Conservation (phyloP, 1,284 basidiomycete species). For the Ceratobasidium theobromae region DNA sequence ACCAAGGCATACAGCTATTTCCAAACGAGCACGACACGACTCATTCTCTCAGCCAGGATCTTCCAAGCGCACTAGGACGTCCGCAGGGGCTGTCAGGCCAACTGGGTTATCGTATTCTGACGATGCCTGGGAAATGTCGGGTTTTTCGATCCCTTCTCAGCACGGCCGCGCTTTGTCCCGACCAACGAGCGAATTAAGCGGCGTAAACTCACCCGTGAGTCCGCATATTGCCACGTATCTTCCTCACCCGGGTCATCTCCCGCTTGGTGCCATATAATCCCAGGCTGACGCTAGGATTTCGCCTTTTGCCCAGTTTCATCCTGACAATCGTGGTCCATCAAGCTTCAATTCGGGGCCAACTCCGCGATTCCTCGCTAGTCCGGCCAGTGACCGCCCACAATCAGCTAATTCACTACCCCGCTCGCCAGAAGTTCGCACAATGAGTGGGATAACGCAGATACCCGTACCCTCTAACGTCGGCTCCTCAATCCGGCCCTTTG, state of each 20-base stretch:
- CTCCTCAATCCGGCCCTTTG: constrained; percentile 12
- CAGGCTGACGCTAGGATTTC: constrained; percentile 12
- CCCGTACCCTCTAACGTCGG: not conserved
- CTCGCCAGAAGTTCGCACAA: constrained; percentile 19
- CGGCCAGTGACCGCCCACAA: constrained; percentile 27
- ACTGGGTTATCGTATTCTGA: constrained; percentile 6
- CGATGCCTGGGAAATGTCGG: constrained; percentile 29
- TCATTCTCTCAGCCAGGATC: constrained; percentile 12
- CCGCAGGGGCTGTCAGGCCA: constrained; percentile 6
- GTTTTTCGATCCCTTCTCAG: constrained; percentile 30
- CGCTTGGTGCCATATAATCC: constrained; percentile 14
- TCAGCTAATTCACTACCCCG: constrained; percentile 23
- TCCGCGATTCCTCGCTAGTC: constrained; percentile 23
- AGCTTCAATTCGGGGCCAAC: constrained; percentile 23
- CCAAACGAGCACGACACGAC: constrained; percentile 27
- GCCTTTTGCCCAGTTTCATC: constrained; percentile 24
- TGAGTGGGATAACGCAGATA: constrained; percentile 4
- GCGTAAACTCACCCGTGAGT: constrained; percentile 31
- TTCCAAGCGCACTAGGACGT: constrained; percentile 6
- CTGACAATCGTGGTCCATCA: constrained; percentile 16
- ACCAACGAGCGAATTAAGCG: constrained; percentile 31
- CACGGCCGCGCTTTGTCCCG: constrained; percentile 27
- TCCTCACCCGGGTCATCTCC: constrained; percentile 1
- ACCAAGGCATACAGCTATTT: not conserved
- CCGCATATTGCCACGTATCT: constrained; percentile 34